Conservation (phyloP, 2,329 filamentous ascomycete species). For the Dactylellina haptotyla region DNA sequence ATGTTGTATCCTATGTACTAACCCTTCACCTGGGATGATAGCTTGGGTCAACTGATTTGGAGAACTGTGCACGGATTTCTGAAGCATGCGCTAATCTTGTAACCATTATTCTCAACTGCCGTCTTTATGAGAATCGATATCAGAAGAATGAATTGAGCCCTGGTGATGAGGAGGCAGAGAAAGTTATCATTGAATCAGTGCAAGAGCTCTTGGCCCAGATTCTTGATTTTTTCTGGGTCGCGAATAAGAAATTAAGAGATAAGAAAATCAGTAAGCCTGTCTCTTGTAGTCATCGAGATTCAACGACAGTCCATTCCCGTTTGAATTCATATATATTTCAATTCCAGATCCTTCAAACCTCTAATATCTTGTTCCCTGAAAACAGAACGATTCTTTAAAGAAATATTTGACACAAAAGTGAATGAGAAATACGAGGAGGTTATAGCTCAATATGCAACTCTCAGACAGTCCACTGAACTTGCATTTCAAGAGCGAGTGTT, state of each 20-base stretch:
- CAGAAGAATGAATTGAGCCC: not conserved
- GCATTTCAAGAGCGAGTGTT: constrained; percentile 38
- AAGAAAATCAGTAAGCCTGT: constrained; percentile 25
- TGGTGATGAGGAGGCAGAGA: constrained; percentile 12
- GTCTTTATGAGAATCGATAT: constrained; percentile 22
- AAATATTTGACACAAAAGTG: constrained; percentile 9
- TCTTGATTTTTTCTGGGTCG: constrained; percentile 45
- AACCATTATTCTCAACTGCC: constrained; percentile 16
- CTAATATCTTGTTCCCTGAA: too few species aligned
- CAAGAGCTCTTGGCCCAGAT: constrained; percentile 30
- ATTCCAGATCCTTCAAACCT: too few species aligned
- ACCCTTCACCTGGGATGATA: not conserved
- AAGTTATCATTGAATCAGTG: constrained; percentile 16
- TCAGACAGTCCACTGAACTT: constrained; percentile 2
- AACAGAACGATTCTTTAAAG: not conserved
- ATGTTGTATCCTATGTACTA: not conserved
- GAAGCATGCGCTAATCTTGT: constrained; percentile 26
- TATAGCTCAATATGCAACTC: constrained; percentile 24
- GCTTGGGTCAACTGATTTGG: constrained; percentile 21
- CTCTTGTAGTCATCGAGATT: too few species aligned
- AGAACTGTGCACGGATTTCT: constrained; percentile 31
- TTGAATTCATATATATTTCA: too few species aligned
- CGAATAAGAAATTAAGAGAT: constrained; percentile 41
- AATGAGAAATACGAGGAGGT: constrained; percentile 42
- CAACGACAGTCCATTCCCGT: too few species aligned